These are phyloP conservation scores for Sapria himalayana DNA, from an alignment of 345 rosid species.

Conservation along the genomic window DNA sequence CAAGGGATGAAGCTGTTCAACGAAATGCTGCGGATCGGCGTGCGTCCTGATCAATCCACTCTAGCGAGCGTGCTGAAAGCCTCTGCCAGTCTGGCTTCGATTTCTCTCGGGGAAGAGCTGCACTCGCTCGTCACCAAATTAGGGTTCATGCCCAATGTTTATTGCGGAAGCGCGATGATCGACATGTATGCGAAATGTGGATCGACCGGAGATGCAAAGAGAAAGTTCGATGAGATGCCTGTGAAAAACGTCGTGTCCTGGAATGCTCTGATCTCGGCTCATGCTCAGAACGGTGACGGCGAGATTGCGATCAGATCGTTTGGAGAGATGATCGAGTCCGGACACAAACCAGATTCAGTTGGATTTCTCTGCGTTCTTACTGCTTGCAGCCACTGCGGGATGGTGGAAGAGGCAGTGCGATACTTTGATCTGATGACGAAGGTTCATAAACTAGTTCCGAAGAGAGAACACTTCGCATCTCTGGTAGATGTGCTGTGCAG, in stretches of 20 bases:
- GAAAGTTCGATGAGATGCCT: slow-evolving; percentile 54
- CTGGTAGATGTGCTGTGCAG: slow-evolving; percentile 54
- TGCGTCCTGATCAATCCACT: slow-evolving; percentile 64
- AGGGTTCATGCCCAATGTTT: slow-evolving; percentile 52
- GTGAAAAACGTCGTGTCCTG: slow-evolving; percentile 57
- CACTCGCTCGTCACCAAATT: slow-evolving; percentile 42
- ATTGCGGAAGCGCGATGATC: slow-evolving; percentile 49
- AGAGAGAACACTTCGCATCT: slow-evolving; percentile 47
- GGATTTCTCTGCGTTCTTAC: slow-evolving; percentile 49
- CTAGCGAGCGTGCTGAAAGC: slow-evolving; percentile 62
- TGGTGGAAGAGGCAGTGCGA: slow-evolving; percentile 42
- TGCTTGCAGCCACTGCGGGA: slow-evolving; percentile 73
- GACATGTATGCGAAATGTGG: slow-evolving; percentile 88
- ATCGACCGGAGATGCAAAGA: slow-evolving; percentile 43
- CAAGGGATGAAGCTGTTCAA: slow-evolving; percentile 43
- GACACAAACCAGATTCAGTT: slow-evolving; percentile 50
- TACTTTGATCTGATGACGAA: slow-evolving; percentile 38
- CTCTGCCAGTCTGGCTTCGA: slow-evolving; percentile 51
- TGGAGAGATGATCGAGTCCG: slow-evolving; percentile 36
- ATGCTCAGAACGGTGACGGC: slow-evolving; percentile 67
- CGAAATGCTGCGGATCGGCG: slow-evolving; percentile 28
- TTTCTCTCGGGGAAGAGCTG: slow-evolving; percentile 45
- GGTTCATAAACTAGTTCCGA: slow-evolving; percentile 32
- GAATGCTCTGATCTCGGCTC: slow-evolving; percentile 68
- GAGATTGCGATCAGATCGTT: slow-evolving; percentile 34